A percentile compares a stretch with the other conserved stretches of the same genome.
These are phyloP conservation scores for Musa schizocarpa DNA, from an alignment of 176 grass and related monocot genomes.

Conservation along the genomic window DNA sequence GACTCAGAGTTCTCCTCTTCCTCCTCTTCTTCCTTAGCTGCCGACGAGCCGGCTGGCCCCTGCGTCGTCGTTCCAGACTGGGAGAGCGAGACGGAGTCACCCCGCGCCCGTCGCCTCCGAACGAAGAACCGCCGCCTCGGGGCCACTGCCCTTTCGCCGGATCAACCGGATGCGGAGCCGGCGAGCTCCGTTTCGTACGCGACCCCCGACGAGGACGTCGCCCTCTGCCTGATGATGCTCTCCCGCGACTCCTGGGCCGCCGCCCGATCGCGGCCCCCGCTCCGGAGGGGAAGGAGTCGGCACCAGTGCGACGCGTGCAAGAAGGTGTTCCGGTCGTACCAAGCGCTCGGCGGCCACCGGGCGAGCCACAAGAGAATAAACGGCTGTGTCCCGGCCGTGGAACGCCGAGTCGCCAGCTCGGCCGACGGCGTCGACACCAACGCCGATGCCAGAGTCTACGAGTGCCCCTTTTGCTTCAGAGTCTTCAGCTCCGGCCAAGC, in stretches of 20 bases:
- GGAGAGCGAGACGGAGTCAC: slow-evolving; percentile 77
- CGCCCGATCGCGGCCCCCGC: background rate
- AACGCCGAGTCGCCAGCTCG: background rate
- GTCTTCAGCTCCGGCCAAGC: slow-evolving; percentile 66
- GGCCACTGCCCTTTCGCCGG: background rate
- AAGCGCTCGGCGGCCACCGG: slow-evolving; percentile 14
- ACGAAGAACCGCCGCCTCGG: slow-evolving; percentile 40
- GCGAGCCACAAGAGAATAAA: slow-evolving; percentile 13
- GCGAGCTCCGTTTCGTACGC: slow-evolving; percentile 65
- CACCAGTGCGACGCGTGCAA: slow-evolving; percentile 14
- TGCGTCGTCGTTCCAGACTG: slow-evolving; percentile 25
- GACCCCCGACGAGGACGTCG: slow-evolving; percentile 56
- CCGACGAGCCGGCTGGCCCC: background rate
- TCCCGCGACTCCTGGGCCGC: slow-evolving; percentile 52
- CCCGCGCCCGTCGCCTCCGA: slow-evolving; percentile 20
- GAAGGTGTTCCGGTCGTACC: slow-evolving; percentile 14
- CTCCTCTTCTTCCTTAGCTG: background rate
- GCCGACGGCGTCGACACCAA: background rate
- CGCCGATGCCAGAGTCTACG: slow-evolving; percentile 15
- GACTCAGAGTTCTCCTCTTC: slow-evolving; percentile 1
- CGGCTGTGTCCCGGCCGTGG: background rate
- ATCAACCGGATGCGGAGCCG: slow-evolving; percentile 17
- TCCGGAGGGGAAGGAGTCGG: background rate
- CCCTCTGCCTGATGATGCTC: slow-evolving; percentile 49
- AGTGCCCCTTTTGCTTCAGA: slow-evolving; percentile 50